Conservation (phyloP, 1,139 yeast genomes). For the Pichia sp. region DNA sequence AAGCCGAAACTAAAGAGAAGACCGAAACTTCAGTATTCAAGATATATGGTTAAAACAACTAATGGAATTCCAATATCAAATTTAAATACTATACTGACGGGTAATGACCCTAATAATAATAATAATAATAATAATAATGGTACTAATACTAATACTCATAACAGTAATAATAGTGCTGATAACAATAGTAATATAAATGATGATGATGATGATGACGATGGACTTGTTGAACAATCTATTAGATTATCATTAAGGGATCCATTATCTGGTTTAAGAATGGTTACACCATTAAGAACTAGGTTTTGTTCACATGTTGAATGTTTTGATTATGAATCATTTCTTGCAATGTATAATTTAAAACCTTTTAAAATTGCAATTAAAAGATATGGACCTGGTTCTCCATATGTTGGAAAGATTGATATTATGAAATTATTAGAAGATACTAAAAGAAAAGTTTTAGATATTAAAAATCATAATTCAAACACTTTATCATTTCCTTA, state of each 20-base stretch:
- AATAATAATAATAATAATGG: not conserved
- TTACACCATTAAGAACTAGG: conserved; percentile 25
- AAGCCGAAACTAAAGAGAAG: conserved; percentile 4
- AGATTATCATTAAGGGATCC: conserved; percentile 28
- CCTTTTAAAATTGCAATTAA: conserved; percentile 24
- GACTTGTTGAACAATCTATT: conserved; percentile 23
- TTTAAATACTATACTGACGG: not conserved
- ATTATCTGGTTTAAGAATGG: conserved; percentile 23
- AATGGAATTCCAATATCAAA: not conserved
- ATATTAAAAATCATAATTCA: conserved; percentile 19
- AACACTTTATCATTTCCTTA: conserved; percentile 21
- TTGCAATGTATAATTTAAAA: conserved; percentile 23
- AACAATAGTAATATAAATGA: too few relatives aligned
- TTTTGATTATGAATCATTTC: conserved; percentile 27
- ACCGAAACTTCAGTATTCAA: conserved; percentile 7
- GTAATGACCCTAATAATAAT: not conserved
- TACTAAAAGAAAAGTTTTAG: conserved; percentile 22
- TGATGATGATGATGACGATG: conserved; percentile 22
- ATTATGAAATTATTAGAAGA: conserved; percentile 23
- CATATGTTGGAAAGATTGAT: conserved; percentile 16
- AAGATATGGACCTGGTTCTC: conserved; percentile 12
- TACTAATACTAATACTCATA: not conserved
- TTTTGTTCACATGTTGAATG: conserved; percentile 30
- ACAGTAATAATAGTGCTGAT: not conserved
- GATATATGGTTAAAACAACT: conserved; percentile 7